These are phyloP conservation scores for Pulveroboletus sp. DNA, from an alignment of 768 basidiomycete species.

Conservation along the genomic window DNA sequence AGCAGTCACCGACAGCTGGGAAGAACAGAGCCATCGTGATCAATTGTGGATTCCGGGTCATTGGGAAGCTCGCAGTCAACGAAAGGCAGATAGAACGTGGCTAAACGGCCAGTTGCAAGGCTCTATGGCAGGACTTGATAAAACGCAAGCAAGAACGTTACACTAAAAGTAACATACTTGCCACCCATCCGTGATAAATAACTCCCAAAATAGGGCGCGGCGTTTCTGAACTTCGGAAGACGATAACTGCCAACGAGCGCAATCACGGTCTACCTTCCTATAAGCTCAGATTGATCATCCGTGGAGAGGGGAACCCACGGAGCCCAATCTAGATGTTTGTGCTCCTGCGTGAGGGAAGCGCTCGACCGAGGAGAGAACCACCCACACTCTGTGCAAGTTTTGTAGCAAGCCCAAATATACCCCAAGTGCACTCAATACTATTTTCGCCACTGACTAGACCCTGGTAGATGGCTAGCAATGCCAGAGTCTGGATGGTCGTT, in stretches of 20 bases:
- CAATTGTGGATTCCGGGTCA: slow-evolving; percentile 54
- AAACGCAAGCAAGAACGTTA: not conserved
- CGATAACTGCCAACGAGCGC: slow-evolving; percentile 61
- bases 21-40: slow-evolving; percentile 52
- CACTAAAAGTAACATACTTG: slow-evolving; percentile 41
- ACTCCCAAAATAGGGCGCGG: slow-evolving; percentile 66
- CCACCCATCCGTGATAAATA: slow-evolving; percentile 73
- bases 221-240: slow-evolving; percentile 66
- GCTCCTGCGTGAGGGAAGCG: not conserved
- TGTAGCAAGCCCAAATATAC: slow-evolving; percentile 57
- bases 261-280: slow-evolving; percentile 56
- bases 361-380: slow-evolving; percentile 12
- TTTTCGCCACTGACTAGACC: slow-evolving; percentile 64
- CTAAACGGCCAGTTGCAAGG: slow-evolving; percentile 63
- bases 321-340: slow-evolving; percentile 51
- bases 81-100: slow-evolving; percentile 65
- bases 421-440: slow-evolving; percentile 67
- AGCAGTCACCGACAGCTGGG: slow-evolving; percentile 49
- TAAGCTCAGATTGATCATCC: slow-evolving; percentile 11
- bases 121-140: slow-evolving; percentile 37
- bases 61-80: slow-evolving; percentile 68
- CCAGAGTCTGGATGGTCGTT: slow-evolving; percentile 60
- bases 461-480: slow-evolving; percentile 67
- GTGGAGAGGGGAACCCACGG: slow-evolving; percentile 40
- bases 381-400: slow-evolving; percentile 66